Percentiles rank a stretch among this genome's conserved stretches.
Conservation (phyloP, 176 grass and related monocot genomes). For the Typha latifolia region DNA sequence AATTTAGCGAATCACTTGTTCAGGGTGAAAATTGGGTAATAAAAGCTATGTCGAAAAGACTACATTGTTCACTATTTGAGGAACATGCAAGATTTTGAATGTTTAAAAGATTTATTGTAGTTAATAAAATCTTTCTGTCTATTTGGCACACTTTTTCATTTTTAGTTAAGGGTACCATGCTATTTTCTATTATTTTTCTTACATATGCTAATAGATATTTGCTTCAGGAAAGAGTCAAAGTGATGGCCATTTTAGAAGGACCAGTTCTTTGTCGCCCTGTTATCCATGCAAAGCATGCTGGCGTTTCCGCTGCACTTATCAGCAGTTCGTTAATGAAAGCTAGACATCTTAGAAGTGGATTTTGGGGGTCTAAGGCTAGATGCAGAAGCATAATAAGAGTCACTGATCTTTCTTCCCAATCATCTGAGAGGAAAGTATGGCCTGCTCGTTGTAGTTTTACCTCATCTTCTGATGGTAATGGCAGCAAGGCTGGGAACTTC, state of each 20-base stretch:
- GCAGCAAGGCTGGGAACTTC: constrained; percentile 61
- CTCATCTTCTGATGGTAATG: constrained; percentile 66
- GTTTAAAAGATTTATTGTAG: too few relatives aligned
- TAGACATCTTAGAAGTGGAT: constrained; percentile 24
- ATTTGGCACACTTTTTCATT: too few relatives aligned
- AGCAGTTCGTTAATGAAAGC: constrained; percentile 27
- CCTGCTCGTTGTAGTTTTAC: constrained; percentile 37
- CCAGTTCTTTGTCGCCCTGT: constrained; percentile 34
- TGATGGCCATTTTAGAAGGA: constrained; percentile 57
- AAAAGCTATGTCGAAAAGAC: too few relatives aligned
- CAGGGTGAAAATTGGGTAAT: too few relatives aligned
- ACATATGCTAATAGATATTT: too few relatives aligned
- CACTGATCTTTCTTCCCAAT: constrained; percentile 16
- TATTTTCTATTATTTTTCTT: too few relatives aligned
- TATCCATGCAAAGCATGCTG: constrained; percentile 14
- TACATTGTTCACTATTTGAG: too few relatives aligned
- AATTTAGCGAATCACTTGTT: too few relatives aligned
- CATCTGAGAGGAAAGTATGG: constrained; percentile 28
- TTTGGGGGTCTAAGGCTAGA: constrained; percentile 21
- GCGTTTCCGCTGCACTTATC: constrained; percentile 24
- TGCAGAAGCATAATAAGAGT: constrained; percentile 24
- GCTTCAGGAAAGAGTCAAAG: neutral
- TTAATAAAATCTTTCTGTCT: too few relatives aligned
- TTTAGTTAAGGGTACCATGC: too few relatives aligned
- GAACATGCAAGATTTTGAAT: too few relatives aligned